phyloP scores from a whole-genome alignment of 2,329 filamentous ascomycete species.

The Cladorrhinum sp. region DNA sequence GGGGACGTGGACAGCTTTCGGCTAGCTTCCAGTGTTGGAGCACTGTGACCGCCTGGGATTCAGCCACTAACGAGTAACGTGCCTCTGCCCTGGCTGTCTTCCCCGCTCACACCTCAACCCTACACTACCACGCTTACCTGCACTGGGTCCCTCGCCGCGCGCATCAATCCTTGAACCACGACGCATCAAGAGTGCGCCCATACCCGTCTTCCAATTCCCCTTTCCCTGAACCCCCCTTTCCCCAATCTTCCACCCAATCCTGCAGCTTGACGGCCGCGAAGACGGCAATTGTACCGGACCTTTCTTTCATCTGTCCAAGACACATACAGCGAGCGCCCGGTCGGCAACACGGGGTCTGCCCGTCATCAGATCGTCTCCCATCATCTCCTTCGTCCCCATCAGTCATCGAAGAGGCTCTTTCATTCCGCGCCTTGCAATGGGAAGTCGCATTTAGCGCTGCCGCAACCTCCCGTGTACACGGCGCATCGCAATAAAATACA shows the following conservation, averaged over 20 bases:
- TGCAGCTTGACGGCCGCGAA: constrained; percentile 17
- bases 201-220: constrained; percentile 12
- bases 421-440: constrained; percentile 25
- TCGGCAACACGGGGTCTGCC: constrained; percentile 16
- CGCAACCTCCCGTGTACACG: constrained; percentile 21
- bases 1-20: constrained; percentile 19
- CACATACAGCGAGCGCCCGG: neutral
- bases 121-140: constrained; percentile 21
- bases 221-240: constrained; percentile 7
- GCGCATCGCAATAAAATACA: constrained; percentile 11
- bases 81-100: constrained; percentile 27
- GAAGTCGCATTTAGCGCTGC: constrained; percentile 26
- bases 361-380: constrained; percentile 4
- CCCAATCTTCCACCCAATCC: constrained; percentile 6
- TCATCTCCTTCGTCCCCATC: neutral
- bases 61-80: constrained; percentile 28
- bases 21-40: constrained; percentile 18
- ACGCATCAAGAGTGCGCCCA: constrained; percentile 18
- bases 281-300: constrained; percentile 3
- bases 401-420: constrained; percentile 11
- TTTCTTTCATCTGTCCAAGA: neutral
- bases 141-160: constrained; percentile 16
- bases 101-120: constrained; percentile 28
- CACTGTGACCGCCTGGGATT: constrained; percentile 17
- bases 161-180: constrained; percentile 24